Evolutionary conservation across 805 yeast genomes (phyloP).

Genomic region (Metschnikowia matae): DNA sequence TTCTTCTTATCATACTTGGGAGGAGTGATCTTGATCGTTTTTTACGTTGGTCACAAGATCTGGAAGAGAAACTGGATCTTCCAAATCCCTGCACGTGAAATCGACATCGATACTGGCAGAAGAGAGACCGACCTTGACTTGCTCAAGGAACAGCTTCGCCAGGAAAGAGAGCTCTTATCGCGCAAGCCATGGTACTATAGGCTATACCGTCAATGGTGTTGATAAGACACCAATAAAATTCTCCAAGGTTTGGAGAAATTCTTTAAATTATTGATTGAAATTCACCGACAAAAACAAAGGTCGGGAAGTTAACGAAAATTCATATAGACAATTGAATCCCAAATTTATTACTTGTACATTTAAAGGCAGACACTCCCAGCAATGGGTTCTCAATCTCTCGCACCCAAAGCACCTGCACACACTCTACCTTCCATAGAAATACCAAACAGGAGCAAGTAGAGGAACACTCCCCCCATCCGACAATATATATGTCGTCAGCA

Average conservation of each 20-base stretch:
- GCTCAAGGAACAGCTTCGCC: constrained; percentile 38
- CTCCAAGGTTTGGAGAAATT: too few relatives aligned
- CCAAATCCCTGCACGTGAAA: constrained; percentile 42
- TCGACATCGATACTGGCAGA: constrained; percentile 64
- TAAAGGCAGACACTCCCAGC: too few relatives aligned
- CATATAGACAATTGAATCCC: neutral
- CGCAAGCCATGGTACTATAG: constrained; percentile 34
- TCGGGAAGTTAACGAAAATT: neutral
- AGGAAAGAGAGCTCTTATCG: constrained; percentile 21
- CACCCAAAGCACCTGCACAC: neutral
- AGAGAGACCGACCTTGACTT: constrained; percentile 56
- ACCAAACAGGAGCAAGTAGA: neutral
- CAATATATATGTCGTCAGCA: neutral
- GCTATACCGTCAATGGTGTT: constrained; percentile 36
- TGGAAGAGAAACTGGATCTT: constrained; percentile 45
- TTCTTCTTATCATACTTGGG: constrained; percentile 48
- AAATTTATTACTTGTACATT: neutral
- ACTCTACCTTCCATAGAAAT: neutral
- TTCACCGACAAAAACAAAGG: neutral
- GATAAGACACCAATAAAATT: neutral
- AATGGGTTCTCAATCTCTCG: neutral
- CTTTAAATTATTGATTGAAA: neutral
- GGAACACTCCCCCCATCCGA: neutral
- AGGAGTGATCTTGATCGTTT: constrained; percentile 40
- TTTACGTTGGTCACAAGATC: constrained; percentile 43